phyloP scores from a whole-genome alignment of 169 alveolate species.

The Cyclospora cayetanensis region DNA sequence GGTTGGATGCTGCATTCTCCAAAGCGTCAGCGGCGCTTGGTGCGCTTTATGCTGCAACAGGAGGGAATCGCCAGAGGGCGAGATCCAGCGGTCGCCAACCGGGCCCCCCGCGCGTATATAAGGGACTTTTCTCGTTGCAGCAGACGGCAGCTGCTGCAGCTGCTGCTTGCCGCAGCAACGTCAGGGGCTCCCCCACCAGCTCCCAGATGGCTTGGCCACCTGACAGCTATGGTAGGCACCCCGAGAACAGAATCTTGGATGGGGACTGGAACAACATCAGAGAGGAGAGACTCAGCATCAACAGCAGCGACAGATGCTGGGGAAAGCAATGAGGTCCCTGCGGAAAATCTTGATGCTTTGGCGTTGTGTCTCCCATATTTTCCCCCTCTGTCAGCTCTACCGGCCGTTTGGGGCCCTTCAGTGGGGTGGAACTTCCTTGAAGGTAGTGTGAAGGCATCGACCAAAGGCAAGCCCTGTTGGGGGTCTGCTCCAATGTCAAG shows the following conservation, averaged over 20 bases:
- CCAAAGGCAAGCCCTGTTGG: too few species aligned
- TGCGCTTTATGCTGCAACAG: constrained; percentile 28
- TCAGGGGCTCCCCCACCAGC: constrained; percentile 27
- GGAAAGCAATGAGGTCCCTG: background rate
- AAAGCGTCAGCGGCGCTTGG: background rate
- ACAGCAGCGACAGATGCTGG: constrained; percentile 34
- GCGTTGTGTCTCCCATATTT: background rate
- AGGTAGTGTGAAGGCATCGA: too few species aligned
- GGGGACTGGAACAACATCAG: too few species aligned
- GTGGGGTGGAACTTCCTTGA: too few species aligned
- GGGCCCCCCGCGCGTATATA: background rate
- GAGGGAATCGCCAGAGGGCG: background rate
- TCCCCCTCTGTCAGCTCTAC: background rate
- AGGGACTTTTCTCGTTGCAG: constrained; percentile 2
- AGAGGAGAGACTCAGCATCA: background rate
- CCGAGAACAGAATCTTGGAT: background rate
- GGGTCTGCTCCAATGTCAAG: too few species aligned
- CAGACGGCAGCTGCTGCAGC: constrained; percentile 52
- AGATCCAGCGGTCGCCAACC: background rate
- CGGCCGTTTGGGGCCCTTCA: background rate
- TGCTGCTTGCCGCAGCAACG: constrained; percentile 26
- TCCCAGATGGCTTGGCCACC: constrained; percentile 9
- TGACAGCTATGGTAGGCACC: background rate
- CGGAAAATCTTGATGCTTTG: background rate
- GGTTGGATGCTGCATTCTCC: background rate